A percentile compares a stretch with the other conserved stretches of the same genome.
These are phyloP conservation scores for Gardenia jasminoides DNA, from an alignment of 257 asterid species.

Conservation along the genomic window DNA sequence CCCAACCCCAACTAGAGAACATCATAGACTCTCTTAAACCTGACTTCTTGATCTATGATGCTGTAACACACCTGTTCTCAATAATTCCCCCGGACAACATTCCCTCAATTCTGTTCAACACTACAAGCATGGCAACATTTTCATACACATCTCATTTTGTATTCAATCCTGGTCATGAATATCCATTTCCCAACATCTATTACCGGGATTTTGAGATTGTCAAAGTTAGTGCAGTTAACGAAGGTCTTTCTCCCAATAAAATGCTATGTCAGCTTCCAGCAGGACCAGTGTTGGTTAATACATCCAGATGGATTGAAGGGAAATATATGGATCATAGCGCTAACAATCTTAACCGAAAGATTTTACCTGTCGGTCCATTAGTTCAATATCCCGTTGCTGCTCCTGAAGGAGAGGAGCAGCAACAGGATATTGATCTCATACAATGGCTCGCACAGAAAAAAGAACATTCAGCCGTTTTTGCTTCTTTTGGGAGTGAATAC, in stretches of 20 bases:
- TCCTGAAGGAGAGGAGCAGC: background rate
- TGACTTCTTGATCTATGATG: constrained; percentile 33
- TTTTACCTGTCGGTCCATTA: background rate
- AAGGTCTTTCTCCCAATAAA: too few species aligned
- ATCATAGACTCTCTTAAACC: constrained; percentile 26
- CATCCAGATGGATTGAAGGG: constrained; percentile 6
- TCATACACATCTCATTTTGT: constrained; percentile 13
- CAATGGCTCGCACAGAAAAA: constrained; percentile 4
- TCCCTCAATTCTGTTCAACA: constrained; percentile 23
- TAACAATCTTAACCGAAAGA: background rate
- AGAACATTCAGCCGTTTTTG: constrained; percentile 9
- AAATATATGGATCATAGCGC: background rate
- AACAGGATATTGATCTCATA: background rate
- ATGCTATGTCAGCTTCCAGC: too few species aligned
- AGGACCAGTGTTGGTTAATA: background rate
- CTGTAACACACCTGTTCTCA: constrained; percentile 30
- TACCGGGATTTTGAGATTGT: too few species aligned
- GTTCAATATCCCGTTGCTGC: background rate
- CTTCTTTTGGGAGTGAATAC: constrained; percentile 18
- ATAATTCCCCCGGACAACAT: constrained; percentile 10
- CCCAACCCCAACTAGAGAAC: constrained; percentile 26
- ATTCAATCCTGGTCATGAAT: background rate
- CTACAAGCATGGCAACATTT: constrained; percentile 25
- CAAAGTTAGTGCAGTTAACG: too few species aligned
- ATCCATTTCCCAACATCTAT: too few species aligned